Evolutionary conservation across 331 rosid species (phyloP).

Genomic region (Pyrus hybrid): DNA sequence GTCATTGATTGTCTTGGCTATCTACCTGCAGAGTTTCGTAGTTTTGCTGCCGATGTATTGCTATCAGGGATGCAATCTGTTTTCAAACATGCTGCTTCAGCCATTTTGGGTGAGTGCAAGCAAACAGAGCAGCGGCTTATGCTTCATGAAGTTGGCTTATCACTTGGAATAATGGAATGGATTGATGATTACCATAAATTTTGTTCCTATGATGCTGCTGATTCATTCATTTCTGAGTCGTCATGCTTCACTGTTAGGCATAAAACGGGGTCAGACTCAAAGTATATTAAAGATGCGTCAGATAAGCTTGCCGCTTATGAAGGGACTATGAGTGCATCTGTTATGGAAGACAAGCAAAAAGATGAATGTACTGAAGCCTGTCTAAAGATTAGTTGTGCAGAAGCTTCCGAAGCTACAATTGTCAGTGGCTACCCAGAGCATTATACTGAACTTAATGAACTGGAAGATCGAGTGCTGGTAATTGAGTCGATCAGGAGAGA

Average conservation of each 20-base stretch:
- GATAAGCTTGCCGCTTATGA: conserved; percentile 29
- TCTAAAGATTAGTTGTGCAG: conserved; percentile 14
- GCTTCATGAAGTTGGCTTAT: conserved; percentile 87
- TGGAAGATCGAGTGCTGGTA: conserved; percentile 48
- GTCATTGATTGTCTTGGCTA: conserved; percentile 61
- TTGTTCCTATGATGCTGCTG: conserved; percentile 25
- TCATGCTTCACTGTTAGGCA: conserved; percentile 23
- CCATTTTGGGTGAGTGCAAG: conserved; percentile 63
- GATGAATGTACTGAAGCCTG: conserved; percentile 20
- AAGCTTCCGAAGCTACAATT: conserved; percentile 22
- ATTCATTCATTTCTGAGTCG: conserved; percentile 16
- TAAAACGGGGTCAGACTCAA: conserved; percentile 17
- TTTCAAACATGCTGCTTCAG: conserved; percentile 58
- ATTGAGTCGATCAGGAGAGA: conserved; percentile 76
- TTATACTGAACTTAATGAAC: conserved; percentile 25
- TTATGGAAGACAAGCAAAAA: conserved; percentile 1
- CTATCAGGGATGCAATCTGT: conserved; percentile 72
- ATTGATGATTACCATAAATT: conserved; percentile 55
- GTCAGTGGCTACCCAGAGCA: conserved; percentile 14
- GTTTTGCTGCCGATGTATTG: conserved; percentile 64
- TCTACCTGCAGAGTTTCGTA: conserved; percentile 63
- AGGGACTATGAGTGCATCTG: conserved; percentile 18
- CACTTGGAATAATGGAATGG: conserved; percentile 77
- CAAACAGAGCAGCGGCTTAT: conserved; percentile 56
- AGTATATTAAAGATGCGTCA: conserved; percentile 18